Conservation (phyloP, 208 protist species). For the Crithidia mellificae region DNA sequence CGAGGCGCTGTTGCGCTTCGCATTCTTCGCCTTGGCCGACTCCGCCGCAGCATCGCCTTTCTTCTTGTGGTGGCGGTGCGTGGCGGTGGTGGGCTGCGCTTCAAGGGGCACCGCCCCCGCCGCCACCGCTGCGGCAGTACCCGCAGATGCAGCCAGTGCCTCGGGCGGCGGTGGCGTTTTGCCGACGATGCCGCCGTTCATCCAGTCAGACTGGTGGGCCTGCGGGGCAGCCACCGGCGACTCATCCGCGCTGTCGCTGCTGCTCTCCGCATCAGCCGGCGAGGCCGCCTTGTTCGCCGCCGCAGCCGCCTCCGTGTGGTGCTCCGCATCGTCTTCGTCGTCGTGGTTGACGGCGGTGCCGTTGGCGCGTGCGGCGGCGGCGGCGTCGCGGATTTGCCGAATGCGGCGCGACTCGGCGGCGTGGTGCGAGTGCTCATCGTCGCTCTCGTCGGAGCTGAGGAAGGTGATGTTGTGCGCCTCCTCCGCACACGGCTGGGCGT, state of each 20-base stretch:
- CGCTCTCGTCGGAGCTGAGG: constrained; percentile 86
- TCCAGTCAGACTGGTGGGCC: constrained; percentile 27
- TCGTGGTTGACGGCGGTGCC: neutral
- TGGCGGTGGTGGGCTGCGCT: neutral
- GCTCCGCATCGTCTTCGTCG: constrained; percentile 4
- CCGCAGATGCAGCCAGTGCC: no score
- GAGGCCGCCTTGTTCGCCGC: neutral
- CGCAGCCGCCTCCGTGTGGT: neutral
- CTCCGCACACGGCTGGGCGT: constrained; percentile 30
- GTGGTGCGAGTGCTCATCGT: constrained; percentile 79
- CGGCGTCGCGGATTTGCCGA: constrained; percentile 26
- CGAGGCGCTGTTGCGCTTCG: constrained; percentile 5
- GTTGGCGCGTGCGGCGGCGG: constrained; percentile 17
- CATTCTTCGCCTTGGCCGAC: neutral
- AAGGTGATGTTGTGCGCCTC: constrained; percentile 71
- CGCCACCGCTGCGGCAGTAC: no score
- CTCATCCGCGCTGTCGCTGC: constrained; percentile 7
- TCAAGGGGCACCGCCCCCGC: neutral
- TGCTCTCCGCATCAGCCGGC: neutral
- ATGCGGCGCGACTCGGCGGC: constrained; percentile 55
- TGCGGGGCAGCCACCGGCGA: neutral
- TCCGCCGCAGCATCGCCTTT: constrained; percentile 2
- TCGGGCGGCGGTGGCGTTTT: constrained; percentile 11
- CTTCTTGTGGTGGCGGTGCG: constrained; percentile 11
- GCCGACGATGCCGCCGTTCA: constrained; percentile 16